Conservation (phyloP, 1,284 basidiomycete genomes). For the Malassezia japonica region DNA sequence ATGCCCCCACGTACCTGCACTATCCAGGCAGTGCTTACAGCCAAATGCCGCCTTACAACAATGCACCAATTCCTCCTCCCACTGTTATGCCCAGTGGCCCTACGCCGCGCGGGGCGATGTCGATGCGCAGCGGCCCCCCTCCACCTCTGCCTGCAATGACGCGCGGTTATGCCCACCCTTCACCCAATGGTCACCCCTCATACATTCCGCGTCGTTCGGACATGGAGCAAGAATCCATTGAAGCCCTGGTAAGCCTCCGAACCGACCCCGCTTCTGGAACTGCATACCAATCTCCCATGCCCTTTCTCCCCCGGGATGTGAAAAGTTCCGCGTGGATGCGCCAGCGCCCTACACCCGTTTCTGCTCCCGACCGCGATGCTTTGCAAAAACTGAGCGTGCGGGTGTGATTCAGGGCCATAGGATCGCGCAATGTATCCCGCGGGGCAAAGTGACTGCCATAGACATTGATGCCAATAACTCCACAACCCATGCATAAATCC, state of each 20-base stretch:
- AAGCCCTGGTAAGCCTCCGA: slow-evolving; percentile 6
- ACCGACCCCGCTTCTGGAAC: not conserved
- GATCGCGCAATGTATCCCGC: too few relatives aligned
- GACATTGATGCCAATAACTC: too few relatives aligned
- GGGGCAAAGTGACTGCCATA: too few relatives aligned
- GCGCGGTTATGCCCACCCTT: not conserved
- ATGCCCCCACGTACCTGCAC: not conserved
- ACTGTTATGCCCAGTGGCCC: not conserved
- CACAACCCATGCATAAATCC: not conserved
- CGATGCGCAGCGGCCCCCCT: not conserved
- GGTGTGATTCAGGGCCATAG: too few relatives aligned
- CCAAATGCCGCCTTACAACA: not conserved
- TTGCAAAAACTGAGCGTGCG: slow-evolving; percentile 15
- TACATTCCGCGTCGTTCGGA: not conserved
- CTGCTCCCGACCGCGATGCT: slow-evolving; percentile 10
- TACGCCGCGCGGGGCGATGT: not conserved
- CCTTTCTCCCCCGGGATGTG: not conserved
- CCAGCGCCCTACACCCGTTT: not conserved
- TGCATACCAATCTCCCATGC: not conserved
- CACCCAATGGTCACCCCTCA: not conserved
- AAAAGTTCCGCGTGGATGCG: not conserved
- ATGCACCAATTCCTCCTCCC: too few relatives aligned
- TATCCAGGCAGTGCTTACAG: not conserved
- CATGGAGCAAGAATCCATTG: slow-evolving; percentile 6
- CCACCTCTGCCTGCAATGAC: not conserved